Evolutionary conservation across 106 monocot genomes (phyloP), one percentile per base, ranked within the genome.

Genomic region (Platanthera guangdongensis): DNA sequence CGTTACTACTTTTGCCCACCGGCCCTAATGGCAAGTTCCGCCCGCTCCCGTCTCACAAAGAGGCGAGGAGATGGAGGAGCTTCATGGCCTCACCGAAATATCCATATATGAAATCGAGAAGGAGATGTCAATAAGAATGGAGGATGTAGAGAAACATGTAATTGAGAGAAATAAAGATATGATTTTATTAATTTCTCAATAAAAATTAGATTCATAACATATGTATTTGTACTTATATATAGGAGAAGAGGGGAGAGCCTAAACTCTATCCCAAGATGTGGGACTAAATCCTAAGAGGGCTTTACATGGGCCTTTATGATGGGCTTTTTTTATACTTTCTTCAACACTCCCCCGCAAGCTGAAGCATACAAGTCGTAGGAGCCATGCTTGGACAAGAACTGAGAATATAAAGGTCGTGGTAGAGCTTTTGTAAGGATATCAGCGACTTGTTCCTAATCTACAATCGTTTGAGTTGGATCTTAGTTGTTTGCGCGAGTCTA

Each of bases 51-150:
- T 81, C 89, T 1, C 74, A 85, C 0, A 93, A 97, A 55, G 97
- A 97, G 77, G 91, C 32, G 91, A 91, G 1, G 97, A 97, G 81
- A 97, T 97, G 60, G 68, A 79, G 15, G 74, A 88, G 51, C 84
- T 97, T 11, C 86, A 92, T 74, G 93, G 89, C 2, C 78, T 85
- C 2, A 80, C 80, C 4, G 64, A 81, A 28, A 52, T 87, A 28
- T 75, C 84, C 8, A 80, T 78, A 12, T 86, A 86, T 28, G 84
- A 80, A 46, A 78, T 46, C 6, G 22, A 57, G 0, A 68, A 78
- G 10, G 85, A 70, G 48, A 69, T 57, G 15, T 60, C 64, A 9
- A 18, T 70, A 18, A 75, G 82, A 67, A 50, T 74, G 59, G 81
- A 80, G 46, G 76, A 84, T 0, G 78, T 74, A 9, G 81, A 62